These are phyloP conservation scores for Gossypium thurberi DNA, from an alignment of 345 rosid species.

Conservation along the genomic window DNA sequence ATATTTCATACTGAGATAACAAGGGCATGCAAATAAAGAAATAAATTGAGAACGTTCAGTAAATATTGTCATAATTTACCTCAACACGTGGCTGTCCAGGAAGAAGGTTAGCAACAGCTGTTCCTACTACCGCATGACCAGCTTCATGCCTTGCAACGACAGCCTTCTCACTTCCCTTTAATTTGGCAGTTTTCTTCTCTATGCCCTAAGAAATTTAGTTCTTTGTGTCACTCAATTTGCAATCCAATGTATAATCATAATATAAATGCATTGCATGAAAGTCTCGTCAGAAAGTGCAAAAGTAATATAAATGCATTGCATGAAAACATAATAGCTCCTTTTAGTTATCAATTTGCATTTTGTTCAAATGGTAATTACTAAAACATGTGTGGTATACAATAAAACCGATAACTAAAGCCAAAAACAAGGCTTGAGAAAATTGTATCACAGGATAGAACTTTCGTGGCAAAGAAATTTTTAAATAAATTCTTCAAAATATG, in stretches of 20 bases:
- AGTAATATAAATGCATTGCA: background rate
- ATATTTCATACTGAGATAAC: background rate
- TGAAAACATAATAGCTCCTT: background rate
- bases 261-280: background rate
- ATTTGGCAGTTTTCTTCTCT: slow-evolving; percentile 90
- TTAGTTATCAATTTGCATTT: background rate
- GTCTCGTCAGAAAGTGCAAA: background rate
- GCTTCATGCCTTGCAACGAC: slow-evolving; percentile 98
- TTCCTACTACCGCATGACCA: slow-evolving; percentile 97
- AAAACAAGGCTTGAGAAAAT: background rate
- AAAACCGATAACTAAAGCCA: background rate
- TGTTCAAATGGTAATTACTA: background rate
- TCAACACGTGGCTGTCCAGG: slow-evolving; percentile 87
- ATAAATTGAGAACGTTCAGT: background rate
- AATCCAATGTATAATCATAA: background rate
- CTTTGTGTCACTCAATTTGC: slow-evolving; percentile 6
- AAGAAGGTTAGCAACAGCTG: slow-evolving; percentile 87
- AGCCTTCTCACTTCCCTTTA: slow-evolving; percentile 80
- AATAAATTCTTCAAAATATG: background rate
- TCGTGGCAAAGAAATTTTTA: background rate
- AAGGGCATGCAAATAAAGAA: background rate
- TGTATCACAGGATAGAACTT: background rate
- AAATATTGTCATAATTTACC: slow-evolving; percentile 35
- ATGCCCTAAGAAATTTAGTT: slow-evolving; percentile 53
- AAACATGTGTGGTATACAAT: background rate